These are phyloP conservation scores for Aspergillus thermomutatus DNA, from an alignment of 2,329 filamentous ascomycete genomes.

Conservation along the genomic window DNA sequence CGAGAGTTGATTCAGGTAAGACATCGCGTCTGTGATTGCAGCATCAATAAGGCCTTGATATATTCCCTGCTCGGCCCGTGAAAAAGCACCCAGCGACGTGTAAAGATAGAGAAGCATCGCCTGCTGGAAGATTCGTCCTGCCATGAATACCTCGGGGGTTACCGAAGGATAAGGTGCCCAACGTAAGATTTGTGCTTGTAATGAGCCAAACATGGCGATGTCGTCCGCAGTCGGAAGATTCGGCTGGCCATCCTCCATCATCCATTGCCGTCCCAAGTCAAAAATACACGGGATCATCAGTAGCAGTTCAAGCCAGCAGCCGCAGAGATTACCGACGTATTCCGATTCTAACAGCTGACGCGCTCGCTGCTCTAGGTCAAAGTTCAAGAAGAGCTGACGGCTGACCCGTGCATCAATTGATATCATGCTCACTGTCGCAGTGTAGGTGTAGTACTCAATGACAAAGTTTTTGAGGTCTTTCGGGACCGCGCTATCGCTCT, in stretches of 20 bases:
- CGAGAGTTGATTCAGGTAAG: constrained; percentile 22
- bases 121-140: constrained; percentile 46
- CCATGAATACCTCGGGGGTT: constrained; percentile 37
- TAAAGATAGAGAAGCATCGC: constrained; percentile 46
- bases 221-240: constrained; percentile 37
- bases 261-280: constrained; percentile 33
- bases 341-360: constrained; percentile 23
- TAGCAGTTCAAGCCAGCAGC: constrained; percentile 30
- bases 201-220: constrained; percentile 43
- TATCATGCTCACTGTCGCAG: constrained; percentile 47
- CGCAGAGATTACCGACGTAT: constrained; percentile 30
- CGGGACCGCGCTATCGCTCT: constrained; percentile 30
- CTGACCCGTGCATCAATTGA: constrained; percentile 37
- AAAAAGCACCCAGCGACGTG: constrained; percentile 22
- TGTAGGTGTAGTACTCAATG: constrained; percentile 50
- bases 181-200: constrained; percentile 42
- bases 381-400: constrained; percentile 33
- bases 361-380: constrained; percentile 42
- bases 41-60: constrained; percentile 24
- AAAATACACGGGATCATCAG: constrained; percentile 31
- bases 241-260: constrained; percentile 24
- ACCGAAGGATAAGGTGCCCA: constrained; percentile 39
- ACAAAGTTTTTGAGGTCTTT: constrained; percentile 45
- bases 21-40: constrained; percentile 25
- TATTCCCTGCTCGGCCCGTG: constrained; percentile 23